Evolutionary conservation across 2,329 filamentous ascomycete genomes (phyloP).

Genomic region (Trichoderma gracile): DNA sequence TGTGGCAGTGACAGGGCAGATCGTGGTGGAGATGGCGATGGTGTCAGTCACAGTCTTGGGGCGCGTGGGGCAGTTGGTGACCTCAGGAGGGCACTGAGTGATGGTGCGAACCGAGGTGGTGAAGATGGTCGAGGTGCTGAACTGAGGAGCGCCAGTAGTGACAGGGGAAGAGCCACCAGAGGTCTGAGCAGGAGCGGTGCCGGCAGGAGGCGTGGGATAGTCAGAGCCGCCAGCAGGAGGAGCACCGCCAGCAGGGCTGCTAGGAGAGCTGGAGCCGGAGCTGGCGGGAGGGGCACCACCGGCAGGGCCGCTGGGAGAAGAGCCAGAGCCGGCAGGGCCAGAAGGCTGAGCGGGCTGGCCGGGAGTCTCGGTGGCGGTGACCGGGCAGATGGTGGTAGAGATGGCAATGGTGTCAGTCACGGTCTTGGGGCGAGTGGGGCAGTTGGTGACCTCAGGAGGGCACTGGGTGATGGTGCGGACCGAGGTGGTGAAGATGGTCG

Average conservation of each 20-base stretch:
- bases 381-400: slow-evolving; percentile 47
- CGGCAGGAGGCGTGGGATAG: slow-evolving; percentile 10
- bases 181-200: slow-evolving; percentile 9
- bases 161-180: slow-evolving; percentile 21
- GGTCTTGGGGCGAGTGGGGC: slow-evolving; percentile 49
- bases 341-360: slow-evolving; percentile 16
- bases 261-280: slow-evolving; percentile 14
- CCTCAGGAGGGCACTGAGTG: slow-evolving; percentile 60
- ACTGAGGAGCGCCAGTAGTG: slow-evolving; percentile 32
- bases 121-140: slow-evolving; percentile 58
- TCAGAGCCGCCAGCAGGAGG: slow-evolving; percentile 5
- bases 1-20: slow-evolving; percentile 43
- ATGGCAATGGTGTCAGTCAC: slow-evolving; percentile 42
- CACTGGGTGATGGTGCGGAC: slow-evolving; percentile 64
- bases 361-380: slow-evolving; percentile 31
- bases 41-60: slow-evolving; percentile 43
- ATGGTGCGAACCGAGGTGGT: slow-evolving; percentile 60
- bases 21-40: slow-evolving; percentile 43
- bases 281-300: slow-evolving; percentile 27
- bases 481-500: slow-evolving; percentile 58
- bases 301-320: slow-evolving; percentile 8
- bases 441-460: slow-evolving; percentile 61
- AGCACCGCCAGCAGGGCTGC: slow-evolving; percentile 5
- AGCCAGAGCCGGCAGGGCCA: slow-evolving; percentile 10
- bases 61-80: slow-evolving; percentile 60